These are phyloP conservation scores for Salix arbutifolia DNA, from an alignment of 345 rosid species.

Conservation along the genomic window DNA sequence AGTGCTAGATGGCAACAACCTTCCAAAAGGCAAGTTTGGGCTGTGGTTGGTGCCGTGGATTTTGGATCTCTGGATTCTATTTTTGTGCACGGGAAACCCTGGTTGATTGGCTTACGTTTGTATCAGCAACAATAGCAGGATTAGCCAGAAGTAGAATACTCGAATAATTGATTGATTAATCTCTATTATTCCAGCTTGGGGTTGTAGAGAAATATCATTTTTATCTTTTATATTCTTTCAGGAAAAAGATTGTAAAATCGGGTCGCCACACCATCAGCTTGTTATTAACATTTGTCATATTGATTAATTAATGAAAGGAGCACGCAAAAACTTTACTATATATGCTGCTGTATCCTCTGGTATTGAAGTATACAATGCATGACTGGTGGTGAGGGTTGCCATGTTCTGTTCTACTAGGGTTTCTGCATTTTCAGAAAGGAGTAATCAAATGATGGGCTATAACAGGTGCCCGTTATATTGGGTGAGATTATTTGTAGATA, in stretches of 20 bases:
- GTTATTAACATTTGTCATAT: slow-evolving; percentile 49
- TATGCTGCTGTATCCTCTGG: not conserved
- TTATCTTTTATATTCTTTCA: slow-evolving; percentile 40
- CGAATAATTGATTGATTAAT: slow-evolving; percentile 36
- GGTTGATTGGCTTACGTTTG: slow-evolving; percentile 33
- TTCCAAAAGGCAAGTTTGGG: slow-evolving; percentile 15
- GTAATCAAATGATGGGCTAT: not conserved
- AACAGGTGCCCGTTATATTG: not conserved
- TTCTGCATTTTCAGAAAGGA: not conserved
- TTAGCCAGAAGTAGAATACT: slow-evolving; percentile 33
- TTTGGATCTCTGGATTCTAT: slow-evolving; percentile 20
- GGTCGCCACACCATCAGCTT: slow-evolving; percentile 33
- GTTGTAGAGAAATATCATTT: slow-evolving; percentile 32
- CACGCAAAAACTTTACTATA: slow-evolving; percentile 5
- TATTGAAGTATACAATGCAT: not conserved
- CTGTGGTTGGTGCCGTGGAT: slow-evolving; percentile 23
- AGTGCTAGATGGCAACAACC: slow-evolving; percentile 19
- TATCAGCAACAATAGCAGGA: slow-evolving; percentile 44
- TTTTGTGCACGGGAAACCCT: slow-evolving; percentile 28
- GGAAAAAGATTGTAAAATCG: slow-evolving; percentile 38
- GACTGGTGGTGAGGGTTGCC: not conserved
- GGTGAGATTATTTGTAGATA: not conserved
- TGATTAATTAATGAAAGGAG: slow-evolving; percentile 49
- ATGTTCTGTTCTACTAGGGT: not conserved
- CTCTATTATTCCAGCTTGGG: slow-evolving; percentile 33